Evolutionary conservation across 805 yeast genomes (phyloP).

Genomic region (Saccharomycopsis selenospora): DNA sequence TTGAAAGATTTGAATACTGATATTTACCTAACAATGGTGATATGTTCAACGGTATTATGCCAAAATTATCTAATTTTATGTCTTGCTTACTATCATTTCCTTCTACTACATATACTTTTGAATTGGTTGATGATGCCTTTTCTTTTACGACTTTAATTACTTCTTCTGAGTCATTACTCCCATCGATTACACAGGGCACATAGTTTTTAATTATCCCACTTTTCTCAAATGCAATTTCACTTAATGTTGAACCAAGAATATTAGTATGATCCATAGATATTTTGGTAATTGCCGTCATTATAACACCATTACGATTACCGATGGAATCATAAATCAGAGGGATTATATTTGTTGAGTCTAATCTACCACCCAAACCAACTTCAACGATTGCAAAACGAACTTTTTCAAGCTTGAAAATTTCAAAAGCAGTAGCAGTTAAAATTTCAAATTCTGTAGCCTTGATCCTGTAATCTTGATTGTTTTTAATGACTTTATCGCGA

Average conservation of each 20-base stretch:
- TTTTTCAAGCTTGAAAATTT: conserved; percentile 51
- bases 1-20: conserved; percentile 61
- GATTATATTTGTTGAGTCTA: conserved; percentile 83
- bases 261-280: conserved; percentile 82
- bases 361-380: conserved; percentile 87
- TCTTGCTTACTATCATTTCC: conserved; percentile 17
- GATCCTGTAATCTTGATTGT: conserved; percentile 36
- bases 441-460: conserved; percentile 86
- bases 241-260: conserved; percentile 60
- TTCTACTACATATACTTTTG: conserved; percentile 26
- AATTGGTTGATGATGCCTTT: conserved; percentile 30
- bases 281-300: conserved; percentile 72
- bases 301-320: conserved; percentile 31
- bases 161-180: conserved; percentile 41
- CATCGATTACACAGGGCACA: conserved; percentile 66
- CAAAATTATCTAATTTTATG: conserved; percentile 28
- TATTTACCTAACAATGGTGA: conserved; percentile 67
- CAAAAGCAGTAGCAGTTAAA: conserved; percentile 77
- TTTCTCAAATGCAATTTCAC: conserved; percentile 66
- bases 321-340: conserved; percentile 15
- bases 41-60: conserved; percentile 25
- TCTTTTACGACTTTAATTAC: conserved; percentile 42
- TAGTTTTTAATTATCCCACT: conserved; percentile 73
- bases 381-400: conserved; percentile 81
- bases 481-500: conserved; percentile 34